Evolutionary conservation across 208 protist species (phyloP).

Genomic region (Acanthamoeba divionensis): DNA sequence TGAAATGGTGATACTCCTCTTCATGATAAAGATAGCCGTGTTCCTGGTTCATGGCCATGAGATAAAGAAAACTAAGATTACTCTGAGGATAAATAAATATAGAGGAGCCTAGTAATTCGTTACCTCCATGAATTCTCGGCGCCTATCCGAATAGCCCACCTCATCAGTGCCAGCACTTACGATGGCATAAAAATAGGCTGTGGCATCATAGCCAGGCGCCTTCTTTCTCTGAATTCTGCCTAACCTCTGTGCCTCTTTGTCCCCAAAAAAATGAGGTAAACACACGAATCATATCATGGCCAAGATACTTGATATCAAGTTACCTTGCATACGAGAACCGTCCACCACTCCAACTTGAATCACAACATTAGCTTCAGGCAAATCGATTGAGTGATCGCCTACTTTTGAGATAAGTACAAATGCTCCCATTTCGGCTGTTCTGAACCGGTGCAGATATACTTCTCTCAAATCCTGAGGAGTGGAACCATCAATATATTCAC

Average conservation of each 20-base stretch:
- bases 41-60: no score
- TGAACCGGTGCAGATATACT: slow-evolving; percentile 80
- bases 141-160: slow-evolving; percentile 93
- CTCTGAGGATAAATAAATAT: no score
- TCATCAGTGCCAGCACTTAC: slow-evolving; percentile 96
- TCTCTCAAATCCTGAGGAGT: not conserved
- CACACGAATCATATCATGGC: not conserved
- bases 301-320: slow-evolving; percentile 61
- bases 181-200: slow-evolving; percentile 98
- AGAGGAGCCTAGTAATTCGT: no score
- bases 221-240: slow-evolving; percentile 90
- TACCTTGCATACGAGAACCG: slow-evolving; percentile 27
- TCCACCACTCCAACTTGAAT: slow-evolving; percentile 86
- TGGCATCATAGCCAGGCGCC: slow-evolving; percentile 76
- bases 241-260: slow-evolving; percentile 92
- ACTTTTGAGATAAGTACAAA: slow-evolving; percentile 90
- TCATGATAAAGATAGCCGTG: slow-evolving; percentile 39
- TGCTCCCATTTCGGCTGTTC: not conserved
- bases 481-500: slow-evolving; percentile 11
- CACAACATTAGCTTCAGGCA: slow-evolving; percentile 98
- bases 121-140: slow-evolving; percentile 30
- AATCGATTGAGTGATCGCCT: slow-evolving; percentile 96
- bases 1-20: slow-evolving; percentile 19
- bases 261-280: not conserved
- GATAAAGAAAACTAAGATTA: no score